phyloP scores from a whole-genome alignment of 2,329 filamentous ascomycete species.

The Fusarium nurragi region DNA sequence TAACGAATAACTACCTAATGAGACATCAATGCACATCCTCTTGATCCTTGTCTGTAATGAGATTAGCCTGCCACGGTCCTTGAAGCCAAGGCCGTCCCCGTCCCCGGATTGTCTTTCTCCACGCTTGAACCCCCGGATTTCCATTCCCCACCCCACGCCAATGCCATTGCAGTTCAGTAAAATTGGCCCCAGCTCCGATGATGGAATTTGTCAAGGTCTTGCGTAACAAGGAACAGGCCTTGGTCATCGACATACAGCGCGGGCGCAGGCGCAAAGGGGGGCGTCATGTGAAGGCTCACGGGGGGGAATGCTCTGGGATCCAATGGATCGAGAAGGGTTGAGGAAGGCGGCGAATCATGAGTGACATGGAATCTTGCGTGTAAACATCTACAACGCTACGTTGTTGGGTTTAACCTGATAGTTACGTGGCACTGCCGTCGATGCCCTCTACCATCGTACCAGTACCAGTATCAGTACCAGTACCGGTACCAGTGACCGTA shows the following conservation, averaged over 20 bases:
- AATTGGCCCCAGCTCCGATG: not conserved
- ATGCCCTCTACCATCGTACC: not conserved
- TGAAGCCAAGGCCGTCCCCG: constrained; percentile 8
- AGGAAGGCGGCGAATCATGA: not conserved
- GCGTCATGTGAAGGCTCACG: constrained; percentile 38
- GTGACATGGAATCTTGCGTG: not conserved
- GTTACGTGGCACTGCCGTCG: not conserved
- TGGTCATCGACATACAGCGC: constrained; percentile 1
- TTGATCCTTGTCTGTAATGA: not conserved
- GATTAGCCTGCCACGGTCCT: constrained; percentile 13
- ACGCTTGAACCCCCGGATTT: constrained; percentile 34
- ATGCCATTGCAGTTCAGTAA: not conserved
- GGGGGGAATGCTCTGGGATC: not conserved
- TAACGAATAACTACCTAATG: constrained; percentile 19
- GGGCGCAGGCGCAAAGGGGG: constrained; percentile 2
- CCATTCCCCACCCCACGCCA: constrained; percentile 16
- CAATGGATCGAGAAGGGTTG: not conserved
- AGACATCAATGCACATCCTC: not conserved
- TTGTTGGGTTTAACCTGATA: no score
- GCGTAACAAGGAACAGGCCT: constrained; percentile 15
- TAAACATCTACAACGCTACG: no score
- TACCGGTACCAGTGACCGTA: not conserved
- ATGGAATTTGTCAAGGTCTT: constrained; percentile 22
- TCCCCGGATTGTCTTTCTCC: constrained; percentile 21
- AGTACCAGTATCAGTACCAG: not conserved